A percentile compares a stretch with the other conserved stretches of the same genome.
Conservation (phyloP, 306 rosid genomes). For the Quercus alba region DNA sequence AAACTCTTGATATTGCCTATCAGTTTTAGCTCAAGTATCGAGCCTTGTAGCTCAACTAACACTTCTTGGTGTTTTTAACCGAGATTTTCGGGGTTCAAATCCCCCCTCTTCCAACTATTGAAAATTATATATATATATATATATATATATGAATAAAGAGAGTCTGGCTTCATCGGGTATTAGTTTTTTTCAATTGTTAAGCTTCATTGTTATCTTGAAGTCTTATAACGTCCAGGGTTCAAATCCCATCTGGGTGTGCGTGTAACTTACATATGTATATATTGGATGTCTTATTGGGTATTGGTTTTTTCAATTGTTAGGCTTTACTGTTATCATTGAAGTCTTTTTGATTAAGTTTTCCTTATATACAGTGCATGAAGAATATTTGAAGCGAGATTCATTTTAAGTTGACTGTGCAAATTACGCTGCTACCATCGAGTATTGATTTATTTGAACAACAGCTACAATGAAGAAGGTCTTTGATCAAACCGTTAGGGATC, state of each 20-base stretch:
- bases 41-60: too few relatives aligned
- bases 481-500: constrained; percentile 95
- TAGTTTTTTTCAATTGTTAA: not conserved
- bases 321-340: not conserved
- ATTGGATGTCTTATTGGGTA: not conserved
- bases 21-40: too few relatives aligned
- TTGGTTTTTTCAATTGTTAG: not conserved
- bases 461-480: constrained; percentile 85
- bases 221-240: too few relatives aligned
- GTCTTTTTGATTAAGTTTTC: not conserved
- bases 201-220: not conserved
- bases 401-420: constrained; percentile 23
- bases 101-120: too few relatives aligned
- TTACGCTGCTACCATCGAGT: constrained; percentile 32
- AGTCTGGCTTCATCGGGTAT: not conserved
- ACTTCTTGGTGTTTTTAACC: too few relatives aligned
- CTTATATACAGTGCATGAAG: not conserved
- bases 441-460: constrained; percentile 21
- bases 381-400: constrained; percentile 14
- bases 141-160: too few relatives aligned
- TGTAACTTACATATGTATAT: not conserved
- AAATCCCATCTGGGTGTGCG: not conserved
- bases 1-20: too few relatives aligned
- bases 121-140: too few relatives aligned
- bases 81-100: too few relatives aligned